Base-by-base conservation (phyloP, 257 asterid genomes). In the Plantago major region DNA sequence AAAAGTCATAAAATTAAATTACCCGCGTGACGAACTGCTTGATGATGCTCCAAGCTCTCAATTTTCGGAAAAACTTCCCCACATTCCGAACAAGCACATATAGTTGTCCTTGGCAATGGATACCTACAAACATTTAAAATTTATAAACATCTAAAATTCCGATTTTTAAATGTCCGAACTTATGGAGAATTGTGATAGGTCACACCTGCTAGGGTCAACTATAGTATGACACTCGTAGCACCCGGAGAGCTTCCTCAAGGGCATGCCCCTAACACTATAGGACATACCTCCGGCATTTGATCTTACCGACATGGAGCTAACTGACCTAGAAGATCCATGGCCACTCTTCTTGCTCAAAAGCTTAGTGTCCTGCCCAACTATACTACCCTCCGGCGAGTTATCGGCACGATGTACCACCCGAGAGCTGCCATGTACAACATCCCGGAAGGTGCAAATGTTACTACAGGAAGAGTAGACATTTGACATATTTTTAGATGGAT, bases 11-110 rank as follows among this genome's bases (percentile, higher is more conserved):
- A 63, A n/a, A 19, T 10, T 40, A 3, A 22, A 9, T 53, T 74
- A 88, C 98, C 98, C 56, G 98, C 98, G 70, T 91, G 98, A 68
- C 76, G 80, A 19, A 88, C 80, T 3, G 98, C 95, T 75, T 80
- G 95, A 70, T 91, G 98, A 79, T 84, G 95, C 28, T 91, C 90
- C 74, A 91, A 73, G 76, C 90, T 91, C 77, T 88, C 96, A 66
- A 84, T 69, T 71, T 82, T 91, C 10, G 95, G 93, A 69, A 91
- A 91, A 51, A 88, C 89, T 72, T 91, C 98, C 48, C 98, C 97
- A 67, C 98, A 91, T 15, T 84, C 86, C 0, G 95, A 60, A 66
- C 98, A 91, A 68, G 88, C 84, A 76, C 90, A 91, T 46, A 88
- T 75, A 0, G 87, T 84, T 63, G 96, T 75, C 45, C 98, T 88